Evolutionary conservation across 768 basidiomycete genomes (phyloP), one percentile per base, ranked within the genome.

Genomic region (Lactarius psammicola): DNA sequence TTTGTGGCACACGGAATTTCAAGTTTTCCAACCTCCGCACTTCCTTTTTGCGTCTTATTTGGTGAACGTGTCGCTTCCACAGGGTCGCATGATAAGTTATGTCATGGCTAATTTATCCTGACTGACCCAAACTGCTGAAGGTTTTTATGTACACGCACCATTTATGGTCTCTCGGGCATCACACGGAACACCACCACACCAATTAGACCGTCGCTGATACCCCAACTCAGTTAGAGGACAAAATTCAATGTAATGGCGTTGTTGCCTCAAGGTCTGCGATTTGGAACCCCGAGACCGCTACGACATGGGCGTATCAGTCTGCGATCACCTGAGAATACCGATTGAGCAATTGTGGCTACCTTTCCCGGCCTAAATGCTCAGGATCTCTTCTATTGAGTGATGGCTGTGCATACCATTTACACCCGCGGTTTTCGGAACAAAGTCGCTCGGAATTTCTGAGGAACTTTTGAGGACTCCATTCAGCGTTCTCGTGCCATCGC

Each of bases 401-500:
- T 15, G 15, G 20, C n/a, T 34, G 28, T 63, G n/a, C 23, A 26
- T 18, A 6, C 42, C 40, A 51, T 63, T n/a, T 31, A 42, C 20
- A 13, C 40, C 51, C 18, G 40, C 28, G 18, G 17, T 3, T 38
- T 53, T n/a, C 20, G 44, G 42, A 63, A 56, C 30, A 30, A 36
- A 26, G 34, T 33, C 7, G 18, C n/a, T 60, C 49, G 33, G 53
- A 42, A 56, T 31, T 46, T 11, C 36, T 15, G 42, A 42, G 30
- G 42, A 38, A 17, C 40, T 55, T n/a, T n/a, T 34, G 18, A 34
- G 49, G 36, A 49, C 56, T 46, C 46, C 31, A 28, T 33, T 31
- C 60, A 56, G 56, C 55, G 55, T 56, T 57, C n/a, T 42, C 38
- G 20, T 33, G 31, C 3, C 56, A 33, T 38, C 36, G 55, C 30